These are phyloP conservation scores for Solanum pimpinellifolium DNA, from an alignment of 257 asterid species.

Conservation along the genomic window DNA sequence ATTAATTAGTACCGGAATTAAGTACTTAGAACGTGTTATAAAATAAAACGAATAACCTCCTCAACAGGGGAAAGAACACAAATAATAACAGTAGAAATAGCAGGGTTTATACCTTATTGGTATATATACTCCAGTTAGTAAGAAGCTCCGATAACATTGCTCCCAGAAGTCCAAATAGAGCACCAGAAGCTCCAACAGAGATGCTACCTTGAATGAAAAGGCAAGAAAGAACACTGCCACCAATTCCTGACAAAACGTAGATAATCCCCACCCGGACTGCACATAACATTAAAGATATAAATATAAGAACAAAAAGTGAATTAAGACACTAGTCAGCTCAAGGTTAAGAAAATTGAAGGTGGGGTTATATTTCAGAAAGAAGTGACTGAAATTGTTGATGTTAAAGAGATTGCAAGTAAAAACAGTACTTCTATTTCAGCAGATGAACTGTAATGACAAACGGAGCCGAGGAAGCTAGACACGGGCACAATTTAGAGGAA, in stretches of 20 bases:
- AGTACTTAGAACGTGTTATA: background rate
- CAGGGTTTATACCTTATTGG: constrained; percentile 55
- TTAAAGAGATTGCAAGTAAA: background rate
- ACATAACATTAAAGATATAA: background rate
- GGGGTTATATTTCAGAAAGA: background rate
- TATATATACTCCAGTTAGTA: constrained; percentile 90
- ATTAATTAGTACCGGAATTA: background rate
- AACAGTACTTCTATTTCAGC: background rate
- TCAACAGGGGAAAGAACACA: background rate
- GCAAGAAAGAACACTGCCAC: constrained; percentile 77
- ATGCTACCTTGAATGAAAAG: constrained; percentile 70
- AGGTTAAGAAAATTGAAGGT: background rate
- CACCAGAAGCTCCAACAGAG: constrained; percentile 99
- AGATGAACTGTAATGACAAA: background rate
- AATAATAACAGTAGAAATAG: background rate
- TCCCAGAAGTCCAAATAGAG: constrained; percentile 97
- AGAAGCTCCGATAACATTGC: constrained; percentile 92
- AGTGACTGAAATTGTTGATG: background rate
- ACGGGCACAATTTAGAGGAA: background rate
- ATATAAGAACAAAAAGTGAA: background rate
- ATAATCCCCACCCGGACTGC: constrained; percentile 76
- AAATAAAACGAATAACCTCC: background rate
- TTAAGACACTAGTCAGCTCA: background rate
- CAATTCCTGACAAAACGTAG: constrained; percentile 74
- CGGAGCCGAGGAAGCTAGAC: background rate